phyloP scores from a whole-genome alignment of 2,329 filamentous ascomycete species.

The Cylindrodendrum hubeiense region DNA sequence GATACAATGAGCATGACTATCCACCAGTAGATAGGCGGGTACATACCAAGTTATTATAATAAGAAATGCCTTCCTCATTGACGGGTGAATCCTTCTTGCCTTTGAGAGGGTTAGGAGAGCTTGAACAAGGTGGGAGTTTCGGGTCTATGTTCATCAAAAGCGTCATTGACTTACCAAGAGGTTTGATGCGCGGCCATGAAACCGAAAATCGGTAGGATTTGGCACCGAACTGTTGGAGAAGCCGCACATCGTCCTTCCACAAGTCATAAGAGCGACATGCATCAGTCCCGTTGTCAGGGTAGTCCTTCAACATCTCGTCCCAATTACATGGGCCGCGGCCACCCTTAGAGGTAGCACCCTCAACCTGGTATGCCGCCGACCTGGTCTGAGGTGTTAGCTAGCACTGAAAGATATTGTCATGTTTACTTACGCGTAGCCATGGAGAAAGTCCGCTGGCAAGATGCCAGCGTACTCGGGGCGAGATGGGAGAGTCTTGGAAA shows the following conservation, averaged over 20 bases:
- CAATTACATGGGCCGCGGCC: neutral
- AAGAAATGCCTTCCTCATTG: neutral
- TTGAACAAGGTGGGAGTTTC: too few relatives aligned
- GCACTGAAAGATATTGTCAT: too few relatives aligned
- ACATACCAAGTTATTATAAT: slow-evolving; percentile 7
- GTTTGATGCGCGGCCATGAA: slow-evolving; percentile 10
- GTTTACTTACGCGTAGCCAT: slow-evolving; percentile 6
- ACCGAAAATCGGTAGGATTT: slow-evolving; percentile 6
- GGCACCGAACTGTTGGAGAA: neutral
- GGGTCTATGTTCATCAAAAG: too few relatives aligned
- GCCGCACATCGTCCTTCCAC: slow-evolving; percentile 2
- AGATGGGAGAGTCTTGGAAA: neutral
- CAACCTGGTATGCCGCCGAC: slow-evolving; percentile 7
- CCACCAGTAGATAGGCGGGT: too few relatives aligned
- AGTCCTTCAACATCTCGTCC: slow-evolving; percentile 2
- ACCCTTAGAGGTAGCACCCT: slow-evolving; percentile 4
- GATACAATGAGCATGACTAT: neutral
- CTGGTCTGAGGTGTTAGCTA: too few relatives aligned
- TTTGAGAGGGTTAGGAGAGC: too few relatives aligned
- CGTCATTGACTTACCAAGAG: neutral
- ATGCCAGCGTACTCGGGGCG: slow-evolving; percentile 2
- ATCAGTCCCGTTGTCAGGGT: neutral
- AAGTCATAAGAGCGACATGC: slow-evolving; percentile 13
- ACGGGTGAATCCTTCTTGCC: neutral
- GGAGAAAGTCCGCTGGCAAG: neutral